Evolutionary conservation across 1,284 basidiomycete species (phyloP).

Genomic region (Cryptococcus sp.): DNA sequence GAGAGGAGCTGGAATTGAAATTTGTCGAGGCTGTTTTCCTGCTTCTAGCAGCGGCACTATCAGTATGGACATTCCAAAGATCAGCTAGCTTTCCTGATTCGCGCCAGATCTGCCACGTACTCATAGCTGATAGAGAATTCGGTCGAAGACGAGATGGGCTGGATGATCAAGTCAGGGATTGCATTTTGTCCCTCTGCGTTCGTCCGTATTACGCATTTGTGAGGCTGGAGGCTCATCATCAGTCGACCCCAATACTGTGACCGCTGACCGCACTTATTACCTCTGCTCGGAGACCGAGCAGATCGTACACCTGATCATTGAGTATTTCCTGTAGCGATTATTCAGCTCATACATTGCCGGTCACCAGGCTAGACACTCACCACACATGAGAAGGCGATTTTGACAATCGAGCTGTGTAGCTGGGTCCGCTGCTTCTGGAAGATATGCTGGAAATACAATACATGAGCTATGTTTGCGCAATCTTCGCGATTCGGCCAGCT

Average conservation of each 20-base stretch:
- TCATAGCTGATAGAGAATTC: constrained; percentile 68
- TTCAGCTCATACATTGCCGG: no score
- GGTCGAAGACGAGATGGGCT: constrained; percentile 57
- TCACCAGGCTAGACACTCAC: constrained; percentile 8
- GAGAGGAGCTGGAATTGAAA: constrained; percentile 73
- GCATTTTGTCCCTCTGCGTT: constrained; percentile 69
- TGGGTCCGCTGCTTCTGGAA: constrained; percentile 55
- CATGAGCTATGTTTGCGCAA: not conserved
- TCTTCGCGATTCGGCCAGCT: constrained; percentile 19
- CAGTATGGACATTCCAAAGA: no score
- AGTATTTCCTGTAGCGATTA: constrained; percentile 63
- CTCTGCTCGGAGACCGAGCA: constrained; percentile 56
- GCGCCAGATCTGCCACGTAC: constrained; percentile 54
- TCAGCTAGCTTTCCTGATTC: no score
- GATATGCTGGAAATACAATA: constrained; percentile 54
- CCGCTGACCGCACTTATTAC: constrained; percentile 52
- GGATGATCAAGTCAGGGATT: constrained; percentile 65
- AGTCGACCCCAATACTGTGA: not conserved
- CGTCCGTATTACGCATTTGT: not conserved
- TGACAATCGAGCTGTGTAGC: constrained; percentile 50
- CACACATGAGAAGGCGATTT: constrained; percentile 69
- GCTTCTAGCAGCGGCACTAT: constrained; percentile 65
- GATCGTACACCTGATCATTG: constrained; percentile 80
- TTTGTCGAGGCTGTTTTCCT: constrained; percentile 81
- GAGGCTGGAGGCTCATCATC: not conserved